These are phyloP conservation scores for Colletotrichum abscissum DNA, from an alignment of 2,329 filamentous ascomycete species.

Conservation along the genomic window DNA sequence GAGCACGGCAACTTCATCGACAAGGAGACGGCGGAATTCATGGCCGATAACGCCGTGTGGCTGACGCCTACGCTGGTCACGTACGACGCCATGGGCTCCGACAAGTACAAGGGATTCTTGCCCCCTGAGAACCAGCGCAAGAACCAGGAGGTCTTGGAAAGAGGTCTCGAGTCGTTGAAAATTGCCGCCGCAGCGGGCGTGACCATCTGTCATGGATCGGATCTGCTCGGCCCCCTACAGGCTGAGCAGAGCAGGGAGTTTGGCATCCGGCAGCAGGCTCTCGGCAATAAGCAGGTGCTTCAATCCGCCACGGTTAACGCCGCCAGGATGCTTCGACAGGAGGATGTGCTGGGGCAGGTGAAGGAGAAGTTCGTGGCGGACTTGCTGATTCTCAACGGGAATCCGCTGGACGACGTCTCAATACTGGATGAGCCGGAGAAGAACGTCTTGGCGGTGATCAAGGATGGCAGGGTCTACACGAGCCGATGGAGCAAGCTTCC, in stretches of 20 bases:
- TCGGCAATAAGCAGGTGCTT: conserved; percentile 41
- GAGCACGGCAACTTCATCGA: conserved; percentile 58
- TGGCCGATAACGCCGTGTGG: conserved; percentile 60
- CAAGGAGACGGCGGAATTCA: conserved; percentile 56
- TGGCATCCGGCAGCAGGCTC: conserved; percentile 40
- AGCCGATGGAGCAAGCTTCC: conserved; percentile 41
- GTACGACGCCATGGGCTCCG: conserved; percentile 60
- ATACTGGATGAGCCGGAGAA: conserved; percentile 60
- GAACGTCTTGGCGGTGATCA: conserved; percentile 62
- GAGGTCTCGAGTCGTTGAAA: conserved; percentile 57
- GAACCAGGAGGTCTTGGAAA: conserved; percentile 60
- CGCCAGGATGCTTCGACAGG: conserved; percentile 59
- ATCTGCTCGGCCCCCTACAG: conserved; percentile 46
- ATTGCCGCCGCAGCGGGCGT: conserved; percentile 64
- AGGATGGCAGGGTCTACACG: conserved; percentile 60
- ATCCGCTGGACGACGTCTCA: conserved; percentile 66
- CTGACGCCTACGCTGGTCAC: conserved; percentile 66
- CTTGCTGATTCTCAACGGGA: conserved; percentile 61
- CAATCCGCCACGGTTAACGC: conserved; percentile 56
- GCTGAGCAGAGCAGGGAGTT: conserved; percentile 48
- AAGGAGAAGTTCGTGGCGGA: conserved; percentile 63
- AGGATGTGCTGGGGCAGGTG: conserved; percentile 60
- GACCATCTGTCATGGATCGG: conserved; percentile 65
- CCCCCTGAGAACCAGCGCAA: conserved; percentile 58
- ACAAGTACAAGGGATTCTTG: conserved; percentile 55